Evolutionary conservation across 2,329 filamentous ascomycete genomes (phyloP).

Genomic region (Ophiostoma piceae): DNA sequence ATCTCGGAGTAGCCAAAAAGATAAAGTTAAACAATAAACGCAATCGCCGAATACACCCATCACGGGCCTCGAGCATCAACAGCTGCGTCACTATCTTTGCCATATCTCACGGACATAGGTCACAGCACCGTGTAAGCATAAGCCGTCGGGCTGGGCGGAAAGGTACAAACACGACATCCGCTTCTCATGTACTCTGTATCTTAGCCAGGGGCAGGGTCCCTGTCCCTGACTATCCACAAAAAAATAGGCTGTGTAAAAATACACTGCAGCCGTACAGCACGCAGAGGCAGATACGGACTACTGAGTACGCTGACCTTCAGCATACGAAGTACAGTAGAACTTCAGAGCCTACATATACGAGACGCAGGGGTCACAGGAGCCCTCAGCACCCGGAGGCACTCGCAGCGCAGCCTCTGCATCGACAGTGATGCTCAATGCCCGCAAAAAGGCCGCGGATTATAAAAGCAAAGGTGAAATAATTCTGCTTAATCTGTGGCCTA

Average conservation of each 20-base stretch:
- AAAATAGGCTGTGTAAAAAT: conserved; percentile 1
- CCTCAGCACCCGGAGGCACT: neutral
- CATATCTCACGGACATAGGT: neutral
- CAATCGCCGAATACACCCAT: neutral
- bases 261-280: neutral
- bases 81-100: neutral
- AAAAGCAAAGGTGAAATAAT: neutral
- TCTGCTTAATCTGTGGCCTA: neutral
- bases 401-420: neutral
- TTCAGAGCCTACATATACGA: conserved; percentile 1
- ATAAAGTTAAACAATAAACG: too few relatives aligned
- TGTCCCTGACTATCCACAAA: neutral
- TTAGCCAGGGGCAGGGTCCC: neutral
- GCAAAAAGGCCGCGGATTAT: neutral
- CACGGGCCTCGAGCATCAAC: neutral
- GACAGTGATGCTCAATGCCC: neutral
- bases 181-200: neutral
- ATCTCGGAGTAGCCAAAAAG: too few relatives aligned
- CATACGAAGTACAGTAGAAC: neutral
- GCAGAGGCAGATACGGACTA: neutral
- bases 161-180: neutral
- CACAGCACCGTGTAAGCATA: neutral
- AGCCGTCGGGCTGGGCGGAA: neutral
- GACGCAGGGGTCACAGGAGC: conserved; percentile 3
- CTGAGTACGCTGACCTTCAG: neutral